A percentile compares a stretch with the other conserved stretches of the same genome.
These are phyloP conservation scores for Exserohilum turcica DNA, from an alignment of 2,329 filamentous ascomycete species.

Conservation along the genomic window DNA sequence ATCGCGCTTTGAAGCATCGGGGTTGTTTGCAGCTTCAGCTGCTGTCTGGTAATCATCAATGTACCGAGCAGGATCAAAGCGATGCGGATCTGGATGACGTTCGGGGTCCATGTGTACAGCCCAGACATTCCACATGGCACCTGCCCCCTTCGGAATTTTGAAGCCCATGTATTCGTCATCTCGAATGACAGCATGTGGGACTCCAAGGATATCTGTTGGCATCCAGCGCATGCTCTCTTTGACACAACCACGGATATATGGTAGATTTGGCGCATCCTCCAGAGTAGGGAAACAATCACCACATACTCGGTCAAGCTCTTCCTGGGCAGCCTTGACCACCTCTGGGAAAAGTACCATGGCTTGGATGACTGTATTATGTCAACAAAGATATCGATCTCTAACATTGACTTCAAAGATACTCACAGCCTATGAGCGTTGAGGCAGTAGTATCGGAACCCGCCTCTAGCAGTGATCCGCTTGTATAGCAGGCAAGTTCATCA, in stretches of 20 bases:
- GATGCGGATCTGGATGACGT: conserved; percentile 49
- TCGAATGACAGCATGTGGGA: conserved; percentile 31
- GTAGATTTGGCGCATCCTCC: conserved; percentile 32
- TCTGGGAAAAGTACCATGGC: conserved; percentile 36
- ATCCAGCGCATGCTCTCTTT: conserved; percentile 43
- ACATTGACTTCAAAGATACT: neutral
- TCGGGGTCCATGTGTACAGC: conserved; percentile 46
- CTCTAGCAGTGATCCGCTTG: conserved; percentile 33
- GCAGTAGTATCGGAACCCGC: conserved; percentile 40
- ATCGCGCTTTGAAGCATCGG: conserved; percentile 36
- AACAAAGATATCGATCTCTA: neutral
- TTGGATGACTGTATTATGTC: conserved; percentile 23
- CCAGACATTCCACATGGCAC: conserved; percentile 46
- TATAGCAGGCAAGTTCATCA: conserved; percentile 30
- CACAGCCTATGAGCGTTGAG: conserved; percentile 28
- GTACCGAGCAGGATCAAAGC: conserved; percentile 53
- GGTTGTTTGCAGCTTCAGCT: conserved; percentile 41
- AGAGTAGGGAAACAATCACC: conserved; percentile 38
- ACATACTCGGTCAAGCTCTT: conserved; percentile 37
- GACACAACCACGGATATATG: conserved; percentile 33
- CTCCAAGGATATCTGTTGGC: conserved; percentile 29
- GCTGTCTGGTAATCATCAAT: conserved; percentile 30
- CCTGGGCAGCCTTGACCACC: conserved; percentile 26
- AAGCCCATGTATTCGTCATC: conserved; percentile 44
- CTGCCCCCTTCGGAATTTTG: conserved; percentile 46